Base-by-base conservation (phyloP, 768 basidiomycete genomes). In the Pisolithus orientalis region DNA sequence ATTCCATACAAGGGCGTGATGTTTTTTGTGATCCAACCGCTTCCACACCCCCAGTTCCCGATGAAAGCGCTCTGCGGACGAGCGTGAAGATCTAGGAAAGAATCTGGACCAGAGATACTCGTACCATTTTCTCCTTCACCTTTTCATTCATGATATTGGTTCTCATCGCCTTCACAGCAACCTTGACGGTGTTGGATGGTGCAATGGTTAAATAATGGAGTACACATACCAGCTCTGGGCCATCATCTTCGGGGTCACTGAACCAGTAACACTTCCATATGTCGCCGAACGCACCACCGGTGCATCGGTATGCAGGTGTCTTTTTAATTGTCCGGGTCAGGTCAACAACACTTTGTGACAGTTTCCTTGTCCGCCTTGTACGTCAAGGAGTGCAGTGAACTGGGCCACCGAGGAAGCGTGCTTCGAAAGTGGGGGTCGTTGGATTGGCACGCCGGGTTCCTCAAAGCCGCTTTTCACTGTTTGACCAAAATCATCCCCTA, bases 41-140 rank as follows among this genome's bases (percentile, higher is more conserved):
- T 47, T 59, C 68, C 67, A 70, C 28, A 68, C 64, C 8, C 57
- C 60, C 6, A 69, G 53, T 32, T 69, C 67, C 40, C 64, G 56
- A 51, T 53, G 59, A 37, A 65, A 40, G 48, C 64, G 54, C 68
- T 65, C 0, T 31, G 0, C 3, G 6, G 9, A 4, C 5, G 7
- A 0, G 39, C 4, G 17, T 27, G 0, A 14, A n/a, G 6, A 28
- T 1, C 13, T 1, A 5, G 5, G 31, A 0, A 27, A 3, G 0
- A 3, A 59, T 55, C 51, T 53, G 0, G 16, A 29, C 46, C 5
- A 8, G 28, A 16, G 49, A n/a, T 9, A 3, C 13, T 1, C 1
- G 4, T 6, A 40, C 47, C 32, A 6, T 44, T 49, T 25, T 56
- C 54, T 28, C 43, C 32, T 14, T 57, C 27, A 39, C 31, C 45